Base-by-base conservation (phyloP, 2,329 filamentous ascomycete genomes). In the Fusarium metavorans region DNA sequence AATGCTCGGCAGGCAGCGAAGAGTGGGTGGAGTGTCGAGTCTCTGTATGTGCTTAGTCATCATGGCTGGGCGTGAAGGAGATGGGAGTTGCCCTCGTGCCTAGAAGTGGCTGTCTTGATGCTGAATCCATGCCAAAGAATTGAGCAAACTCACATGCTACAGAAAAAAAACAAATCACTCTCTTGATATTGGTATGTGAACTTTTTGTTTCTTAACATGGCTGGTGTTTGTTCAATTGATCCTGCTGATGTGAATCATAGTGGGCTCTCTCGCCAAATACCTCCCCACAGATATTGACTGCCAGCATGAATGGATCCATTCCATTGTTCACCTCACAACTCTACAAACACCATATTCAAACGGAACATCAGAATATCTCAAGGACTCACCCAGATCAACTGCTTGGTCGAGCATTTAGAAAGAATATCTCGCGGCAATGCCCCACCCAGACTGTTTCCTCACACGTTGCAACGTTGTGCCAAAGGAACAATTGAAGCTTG, bases 1-100 rank as follows among this genome's bases (percentile, higher is more conserved):
- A 79, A 73, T 73, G 64, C 69, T 75, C 71, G 71, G 73, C 64
- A 63, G 60, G 66, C 25, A 25, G 9, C 23, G 11, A 23, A 13
- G 34, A 32, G 58, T 68, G 54, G 20, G 27, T 25, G 43, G 43
- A 25, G 43, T 48, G 14, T 23, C 20, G 20, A 20, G 20, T 20
- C 20, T 20, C 20, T 2, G 20, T 20, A 2, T 23, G 8, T 5
- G 61, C 35, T 75, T 77, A 78, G 76, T 78, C 68, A 78, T 23
- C 57, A 3, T 32, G 5, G 18, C 16, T 32, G 6, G 16, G 32
- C 16, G 5, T n/a, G 25, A 11, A n/a, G 16, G 16, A 13, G 25
- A 13, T 3, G 16, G 6, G 16, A 18, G 25, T n/a, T 30, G 27
- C 48, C 16, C 45, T 52, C 27, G 5, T 52, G 18, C 48, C 18